Conservation (phyloP, 1,284 basidiomycete genomes). For the Ustilago nuda region DNA sequence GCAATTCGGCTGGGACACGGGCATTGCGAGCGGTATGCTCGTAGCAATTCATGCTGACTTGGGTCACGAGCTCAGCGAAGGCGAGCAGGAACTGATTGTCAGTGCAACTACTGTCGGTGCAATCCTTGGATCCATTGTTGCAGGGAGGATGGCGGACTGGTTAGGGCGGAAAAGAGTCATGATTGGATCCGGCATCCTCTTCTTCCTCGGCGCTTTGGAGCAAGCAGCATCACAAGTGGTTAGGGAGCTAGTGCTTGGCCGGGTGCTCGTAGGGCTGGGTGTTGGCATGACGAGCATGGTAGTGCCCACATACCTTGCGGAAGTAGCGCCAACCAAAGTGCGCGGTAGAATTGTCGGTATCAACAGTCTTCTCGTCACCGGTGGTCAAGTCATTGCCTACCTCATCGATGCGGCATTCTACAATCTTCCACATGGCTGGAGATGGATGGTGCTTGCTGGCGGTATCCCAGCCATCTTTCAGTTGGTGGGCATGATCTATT, state of each 20-base stretch:
- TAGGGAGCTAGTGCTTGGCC: slow-evolving; percentile 57
- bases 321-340: slow-evolving; percentile 55
- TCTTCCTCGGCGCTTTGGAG: slow-evolving; percentile 59
- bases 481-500: slow-evolving; percentile 56
- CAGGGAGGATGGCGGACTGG: slow-evolving; percentile 54
- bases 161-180: slow-evolving; percentile 59
- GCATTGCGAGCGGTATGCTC: slow-evolving; percentile 57
- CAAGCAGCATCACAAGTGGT: slow-evolving; percentile 61
- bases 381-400: slow-evolving; percentile 63
- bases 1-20: slow-evolving; percentile 61
- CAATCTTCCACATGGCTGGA: slow-evolving; percentile 59
- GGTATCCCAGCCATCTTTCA: slow-evolving; percentile 58
- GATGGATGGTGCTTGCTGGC: slow-evolving; percentile 62
- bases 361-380: slow-evolving; percentile 62
- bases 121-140: slow-evolving; percentile 55
- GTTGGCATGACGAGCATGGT: slow-evolving; percentile 61
- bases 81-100: slow-evolving; percentile 63
- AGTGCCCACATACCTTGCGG: slow-evolving; percentile 57
- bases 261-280: slow-evolving; percentile 57
- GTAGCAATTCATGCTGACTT: slow-evolving; percentile 57
- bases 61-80: slow-evolving; percentile 55
- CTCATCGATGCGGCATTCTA: slow-evolving; percentile 57
- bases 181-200: slow-evolving; percentile 52
- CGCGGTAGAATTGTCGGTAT: slow-evolving; percentile 58
- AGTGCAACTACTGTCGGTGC: slow-evolving; percentile 61